Conservation (phyloP, 2,329 filamentous ascomycete genomes). For the Ophiobolus disseminans region DNA sequence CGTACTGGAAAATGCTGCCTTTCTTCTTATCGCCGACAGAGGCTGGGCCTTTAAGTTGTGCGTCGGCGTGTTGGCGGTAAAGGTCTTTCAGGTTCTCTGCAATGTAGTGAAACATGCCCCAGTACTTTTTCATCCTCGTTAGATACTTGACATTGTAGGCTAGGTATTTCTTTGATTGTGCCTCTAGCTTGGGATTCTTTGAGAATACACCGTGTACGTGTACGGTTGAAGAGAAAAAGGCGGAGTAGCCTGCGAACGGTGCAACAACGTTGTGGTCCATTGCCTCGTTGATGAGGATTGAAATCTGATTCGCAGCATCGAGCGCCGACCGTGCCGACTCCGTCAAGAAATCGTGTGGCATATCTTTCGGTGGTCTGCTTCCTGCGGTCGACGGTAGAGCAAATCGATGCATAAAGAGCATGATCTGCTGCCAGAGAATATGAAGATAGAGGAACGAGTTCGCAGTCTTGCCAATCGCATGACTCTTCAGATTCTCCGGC, state of each 20-base stretch:
- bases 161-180: constrained; percentile 80
- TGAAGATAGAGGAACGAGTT: constrained; percentile 95
- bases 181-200: constrained; percentile 77
- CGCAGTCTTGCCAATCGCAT: constrained; percentile 82
- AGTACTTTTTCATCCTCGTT: constrained; percentile 94
- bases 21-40: constrained; percentile 43
- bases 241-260: constrained; percentile 93
- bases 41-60: constrained; percentile 70
- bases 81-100: constrained; percentile 89
- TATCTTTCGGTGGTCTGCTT: constrained; percentile 69
- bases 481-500: constrained; percentile 80
- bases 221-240: constrained; percentile 91
- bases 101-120: constrained; percentile 99
- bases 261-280: constrained; percentile 83
- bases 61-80: constrained; percentile 84
- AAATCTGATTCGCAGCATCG: constrained; percentile 85
- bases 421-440: constrained; percentile 86
- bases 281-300: constrained; percentile 79
- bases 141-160: constrained; percentile 89
- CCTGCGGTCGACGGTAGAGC: constrained; percentile 74
- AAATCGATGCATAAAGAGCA: constrained; percentile 88
- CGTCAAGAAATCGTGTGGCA: constrained; percentile 78
- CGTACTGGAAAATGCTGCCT: constrained; percentile 83
- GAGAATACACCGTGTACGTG: constrained; percentile 93
- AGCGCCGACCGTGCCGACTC: constrained; percentile 79